Base-by-base conservation (phyloP, 768 basidiomycete genomes). In the Trametes cubensis region DNA sequence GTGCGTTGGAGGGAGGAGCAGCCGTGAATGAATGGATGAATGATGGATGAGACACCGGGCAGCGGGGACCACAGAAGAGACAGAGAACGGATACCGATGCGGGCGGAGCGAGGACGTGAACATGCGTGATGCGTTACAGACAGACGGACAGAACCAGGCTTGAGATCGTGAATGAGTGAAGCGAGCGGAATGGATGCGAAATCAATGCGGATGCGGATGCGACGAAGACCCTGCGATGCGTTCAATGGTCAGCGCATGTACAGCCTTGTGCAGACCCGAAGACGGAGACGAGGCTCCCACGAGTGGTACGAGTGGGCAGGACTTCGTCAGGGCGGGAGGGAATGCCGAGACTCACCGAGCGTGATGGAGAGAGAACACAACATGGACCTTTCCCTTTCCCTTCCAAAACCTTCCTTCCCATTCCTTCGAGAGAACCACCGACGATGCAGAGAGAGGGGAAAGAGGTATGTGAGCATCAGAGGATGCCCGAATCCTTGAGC, bases 401-500 rank as follows among this genome's bases (percentile, higher is more conserved):
- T 18, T 34, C 34, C 28, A 38, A 28, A 10, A 39, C 23, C 58
- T 34, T 34, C 34, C 34, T 34, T 34, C 34, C 34, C 10, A 6
- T 34, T 11, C 34, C 34, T 34, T 34, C 15, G 42, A 28, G 25
- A 58, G 13, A 34, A 5, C 21, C 14, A 26, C 41, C 20, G 28
- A 38, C 13, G 4, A 46, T 46, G 45, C 25, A 34, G 48, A 49
- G 48, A 49, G 26, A 49, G 46, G 25, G 25, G 26, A 17, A 28
- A 17, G 21, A 23, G 2, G 23, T 5, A 20, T 39, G 26, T 17
- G 42, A 38, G 17, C 17, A 39, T 56, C 38, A 64, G 30, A 95
- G 83, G 68, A 94, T 93, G 59, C 92, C 92, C 0, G 87, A 89
- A 68, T 94, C 92, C 71, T 89, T 86, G 6, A 94, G 77, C 3